Percentiles rank a stretch among this genome's conserved stretches.
These are phyloP conservation scores for Calonectria naviculata DNA, from an alignment of 2,329 filamentous ascomycete species.

Conservation along the genomic window DNA sequence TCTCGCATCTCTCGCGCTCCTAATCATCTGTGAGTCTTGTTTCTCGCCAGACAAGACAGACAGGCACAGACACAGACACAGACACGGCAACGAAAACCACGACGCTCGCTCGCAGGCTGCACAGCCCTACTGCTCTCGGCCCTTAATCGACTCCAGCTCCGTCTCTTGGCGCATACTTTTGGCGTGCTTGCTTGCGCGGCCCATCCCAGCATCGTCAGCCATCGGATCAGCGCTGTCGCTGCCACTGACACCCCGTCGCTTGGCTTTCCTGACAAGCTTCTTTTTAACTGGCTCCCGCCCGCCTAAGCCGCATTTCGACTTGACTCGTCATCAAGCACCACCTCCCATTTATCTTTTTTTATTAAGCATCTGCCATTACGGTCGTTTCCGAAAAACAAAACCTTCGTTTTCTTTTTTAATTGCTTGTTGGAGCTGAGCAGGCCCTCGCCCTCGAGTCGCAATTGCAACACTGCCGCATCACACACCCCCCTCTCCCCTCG, in stretches of 20 bases:
- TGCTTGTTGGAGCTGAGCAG: constrained; percentile 6
- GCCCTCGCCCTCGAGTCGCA: constrained; percentile 7
- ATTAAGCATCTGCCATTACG: not conserved
- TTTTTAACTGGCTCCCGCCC: constrained; percentile 7
- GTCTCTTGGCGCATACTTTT: not conserved
- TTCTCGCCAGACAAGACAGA: not conserved
- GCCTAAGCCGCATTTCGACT: constrained; percentile 7
- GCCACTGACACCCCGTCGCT: not conserved
- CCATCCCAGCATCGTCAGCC: not conserved
- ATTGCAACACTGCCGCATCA: not conserved
- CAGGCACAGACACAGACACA: not conserved
- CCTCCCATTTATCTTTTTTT: not conserved
- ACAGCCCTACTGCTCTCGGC: not conserved
- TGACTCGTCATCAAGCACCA: constrained; percentile 7
- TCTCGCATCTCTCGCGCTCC: not conserved
- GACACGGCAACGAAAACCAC: not conserved
- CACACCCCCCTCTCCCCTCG: not conserved
- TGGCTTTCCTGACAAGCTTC: constrained; percentile 2
- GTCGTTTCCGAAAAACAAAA: constrained; percentile 12
- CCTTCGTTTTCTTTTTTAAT: not conserved
- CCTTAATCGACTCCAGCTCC: not conserved
- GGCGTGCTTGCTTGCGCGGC: not conserved
- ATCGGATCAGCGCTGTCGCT: constrained; percentile 1
- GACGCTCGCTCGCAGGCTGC: not conserved
- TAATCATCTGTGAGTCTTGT: not conserved